phyloP scores from a whole-genome alignment of 371 early-diverging fungal genomes.

The Lichtheimia hyalospora region DNA sequence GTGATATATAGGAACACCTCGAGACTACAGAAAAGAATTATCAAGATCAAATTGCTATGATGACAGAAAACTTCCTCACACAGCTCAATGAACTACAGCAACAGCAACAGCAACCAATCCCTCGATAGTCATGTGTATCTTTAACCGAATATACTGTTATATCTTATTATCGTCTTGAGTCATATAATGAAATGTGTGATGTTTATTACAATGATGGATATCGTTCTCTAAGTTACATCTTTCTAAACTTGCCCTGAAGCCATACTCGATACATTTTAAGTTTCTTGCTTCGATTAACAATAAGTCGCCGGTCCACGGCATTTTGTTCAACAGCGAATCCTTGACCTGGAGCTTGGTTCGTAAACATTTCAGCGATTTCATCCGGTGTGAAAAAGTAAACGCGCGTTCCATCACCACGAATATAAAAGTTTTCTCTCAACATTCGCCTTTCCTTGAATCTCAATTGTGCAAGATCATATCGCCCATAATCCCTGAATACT shows the following conservation, averaged over 20 bases:
- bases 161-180: too few relatives aligned
- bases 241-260: slow-evolving; percentile 95
- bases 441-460: slow-evolving; percentile 68
- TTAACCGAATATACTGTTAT: too few relatives aligned
- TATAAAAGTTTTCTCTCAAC: slow-evolving; percentile 76
- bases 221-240: slow-evolving; percentile 23
- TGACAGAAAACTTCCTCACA: slow-evolving; percentile 34
- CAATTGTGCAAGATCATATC: slow-evolving; percentile 86
- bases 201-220: too few relatives aligned
- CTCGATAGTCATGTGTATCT: too few relatives aligned
- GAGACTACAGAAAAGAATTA: slow-evolving; percentile 40
- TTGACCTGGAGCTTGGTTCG: slow-evolving; percentile 4
- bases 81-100: neutral
- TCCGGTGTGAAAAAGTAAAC: slow-evolving; percentile 69
- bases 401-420: slow-evolving; percentile 84
- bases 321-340: slow-evolving; percentile 79
- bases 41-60: slow-evolving; percentile 33
- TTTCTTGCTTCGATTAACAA: slow-evolving; percentile 91
- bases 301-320: slow-evolving; percentile 89
- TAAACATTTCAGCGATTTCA: slow-evolving; percentile 55
- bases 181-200: too few relatives aligned
- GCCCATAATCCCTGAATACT: slow-evolving; percentile 88
- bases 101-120: too few relatives aligned
- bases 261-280: slow-evolving; percentile 98
- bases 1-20: slow-evolving; percentile 20